Percentiles rank a stretch among this genome's conserved stretches.
Evolutionary conservation across 208 protist genomes (phyloP).

Genomic region (Porcisia hertigi): DNA sequence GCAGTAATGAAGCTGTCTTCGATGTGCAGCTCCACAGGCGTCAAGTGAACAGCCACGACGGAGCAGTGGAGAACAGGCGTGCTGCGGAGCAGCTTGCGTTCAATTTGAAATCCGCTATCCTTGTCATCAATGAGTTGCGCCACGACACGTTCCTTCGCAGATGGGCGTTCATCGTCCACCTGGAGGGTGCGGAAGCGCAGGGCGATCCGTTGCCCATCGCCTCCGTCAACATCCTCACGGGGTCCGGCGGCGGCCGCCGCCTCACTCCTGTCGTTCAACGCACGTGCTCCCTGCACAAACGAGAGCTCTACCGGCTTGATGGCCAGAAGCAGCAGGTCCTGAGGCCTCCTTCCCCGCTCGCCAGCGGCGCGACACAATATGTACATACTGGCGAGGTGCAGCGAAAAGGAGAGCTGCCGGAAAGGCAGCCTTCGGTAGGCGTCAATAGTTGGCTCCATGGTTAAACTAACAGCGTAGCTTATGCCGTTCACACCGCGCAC

Average conservation of each 20-base stretch:
- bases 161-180: slow-evolving; percentile 67
- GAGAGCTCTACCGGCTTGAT: slow-evolving; percentile 45
- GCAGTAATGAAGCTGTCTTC: slow-evolving; percentile 75
- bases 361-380: slow-evolving; percentile 36
- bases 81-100: slow-evolving; percentile 52
- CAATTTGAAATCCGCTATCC: slow-evolving; percentile 35
- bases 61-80: slow-evolving; percentile 71
- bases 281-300: slow-evolving; percentile 40
- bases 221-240: slow-evolving; percentile 13
- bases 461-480: slow-evolving; percentile 81
- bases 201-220: slow-evolving; percentile 57
- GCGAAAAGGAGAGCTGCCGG: slow-evolving; percentile 55
- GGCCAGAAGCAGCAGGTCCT: slow-evolving; percentile 46
- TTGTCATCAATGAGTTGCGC: slow-evolving; percentile 56
- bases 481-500: slow-evolving; percentile 57
- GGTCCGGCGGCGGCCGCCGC: not conserved
- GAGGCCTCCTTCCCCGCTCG: slow-evolving; percentile 9
- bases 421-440: slow-evolving; percentile 59
- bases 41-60: slow-evolving; percentile 29
- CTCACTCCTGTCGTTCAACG: not conserved
- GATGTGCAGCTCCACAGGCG: slow-evolving; percentile 65
- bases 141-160: slow-evolving; percentile 67
- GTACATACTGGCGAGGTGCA: slow-evolving; percentile 59
- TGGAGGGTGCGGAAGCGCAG: slow-evolving; percentile 50
- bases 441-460: slow-evolving; percentile 64